phyloP scores from a whole-genome alignment of 441 rosid genomes.

The Eugenia klotzschiana region DNA sequence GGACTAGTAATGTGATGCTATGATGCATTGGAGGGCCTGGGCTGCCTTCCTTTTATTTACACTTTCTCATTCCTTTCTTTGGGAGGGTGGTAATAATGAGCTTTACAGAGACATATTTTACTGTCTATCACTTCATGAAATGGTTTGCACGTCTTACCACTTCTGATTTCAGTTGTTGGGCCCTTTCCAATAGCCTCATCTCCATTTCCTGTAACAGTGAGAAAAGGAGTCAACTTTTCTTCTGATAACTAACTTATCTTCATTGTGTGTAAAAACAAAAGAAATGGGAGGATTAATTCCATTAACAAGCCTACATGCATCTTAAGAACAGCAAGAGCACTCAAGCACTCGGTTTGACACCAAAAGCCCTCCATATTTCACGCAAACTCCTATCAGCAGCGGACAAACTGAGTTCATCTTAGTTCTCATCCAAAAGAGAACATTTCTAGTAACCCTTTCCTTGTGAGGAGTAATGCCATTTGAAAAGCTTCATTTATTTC shows the following conservation, averaged over 20 bases:
- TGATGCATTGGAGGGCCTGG: background rate
- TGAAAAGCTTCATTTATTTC: background rate
- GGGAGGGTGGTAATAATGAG: background rate
- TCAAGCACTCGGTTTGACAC: background rate
- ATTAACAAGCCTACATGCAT: background rate
- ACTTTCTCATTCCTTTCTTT: background rate
- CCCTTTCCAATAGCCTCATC: conserved; percentile 65
- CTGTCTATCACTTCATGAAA: background rate
- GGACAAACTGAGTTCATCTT: background rate
- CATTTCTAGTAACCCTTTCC: background rate
- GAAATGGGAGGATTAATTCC: background rate
- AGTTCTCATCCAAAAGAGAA: background rate
- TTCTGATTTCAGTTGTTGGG: conserved; percentile 59
- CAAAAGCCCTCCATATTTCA: background rate
- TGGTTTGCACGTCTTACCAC: conserved; percentile 37
- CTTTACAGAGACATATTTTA: background rate
- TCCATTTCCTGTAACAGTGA: conserved; percentile 71
- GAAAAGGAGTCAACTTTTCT: background rate
- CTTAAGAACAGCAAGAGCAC: background rate
- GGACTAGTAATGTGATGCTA: background rate
- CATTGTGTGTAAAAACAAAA: background rate
- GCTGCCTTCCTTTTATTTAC: background rate
- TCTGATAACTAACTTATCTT: background rate
- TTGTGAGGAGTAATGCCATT: background rate
- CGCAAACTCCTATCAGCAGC: background rate